Conservation (phyloP, 495 filamentous ascomycete species). For the Lophiostoma macrostomum region DNA sequence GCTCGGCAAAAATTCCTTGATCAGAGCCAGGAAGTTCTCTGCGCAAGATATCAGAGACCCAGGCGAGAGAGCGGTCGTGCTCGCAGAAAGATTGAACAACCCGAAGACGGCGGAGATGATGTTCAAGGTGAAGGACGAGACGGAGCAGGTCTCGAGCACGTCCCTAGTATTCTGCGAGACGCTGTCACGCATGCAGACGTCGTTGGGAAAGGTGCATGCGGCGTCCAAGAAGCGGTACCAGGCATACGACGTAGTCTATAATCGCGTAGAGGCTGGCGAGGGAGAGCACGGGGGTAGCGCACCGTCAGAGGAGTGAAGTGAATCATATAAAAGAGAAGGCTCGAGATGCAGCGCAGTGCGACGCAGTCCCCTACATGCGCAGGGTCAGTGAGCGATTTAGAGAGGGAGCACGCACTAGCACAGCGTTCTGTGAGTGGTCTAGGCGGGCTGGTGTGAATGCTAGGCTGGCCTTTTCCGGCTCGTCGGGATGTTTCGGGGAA, state of each 20-base stretch:
- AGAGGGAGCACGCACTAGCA: constrained; percentile 6
- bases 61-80: not conserved
- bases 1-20: not conserved
- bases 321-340: too few species aligned
- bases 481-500: not conserved
- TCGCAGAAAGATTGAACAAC: not conserved
- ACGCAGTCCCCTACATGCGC: too few species aligned
- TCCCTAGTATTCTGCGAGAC: too few species aligned
- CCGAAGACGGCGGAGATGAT: not conserved
- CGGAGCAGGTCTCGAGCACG: too few species aligned
- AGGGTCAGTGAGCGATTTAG: not conserved
- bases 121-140: not conserved
- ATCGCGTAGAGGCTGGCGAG: not conserved
- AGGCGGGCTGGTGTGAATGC: too few species aligned
- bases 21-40: not conserved
- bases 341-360: too few species aligned
- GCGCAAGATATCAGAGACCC: not conserved
- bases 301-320: too few species aligned
- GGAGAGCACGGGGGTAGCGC: not conserved
- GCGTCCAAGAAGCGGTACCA: not conserved
- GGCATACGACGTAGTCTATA: not conserved
- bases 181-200: too few species aligned
- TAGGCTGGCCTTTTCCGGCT: too few species aligned
- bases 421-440: not conserved
- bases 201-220: not conserved